phyloP scores from a whole-genome alignment of 1,284 basidiomycete species.

The Rhodotorula sp. region DNA sequence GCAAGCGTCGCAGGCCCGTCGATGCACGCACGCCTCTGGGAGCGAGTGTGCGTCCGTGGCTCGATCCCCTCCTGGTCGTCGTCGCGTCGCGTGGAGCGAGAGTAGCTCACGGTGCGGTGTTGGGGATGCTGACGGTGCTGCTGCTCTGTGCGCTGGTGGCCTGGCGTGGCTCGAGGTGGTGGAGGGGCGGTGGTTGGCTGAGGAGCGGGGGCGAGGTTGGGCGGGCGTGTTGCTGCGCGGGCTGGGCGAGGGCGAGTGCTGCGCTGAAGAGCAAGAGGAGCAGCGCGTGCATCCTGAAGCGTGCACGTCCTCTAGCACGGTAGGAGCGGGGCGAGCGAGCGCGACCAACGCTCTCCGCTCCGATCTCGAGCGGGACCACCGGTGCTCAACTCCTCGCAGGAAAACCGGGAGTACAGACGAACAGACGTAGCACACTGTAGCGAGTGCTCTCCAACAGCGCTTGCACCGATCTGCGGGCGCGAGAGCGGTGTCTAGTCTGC shows the following conservation, averaged over 20 bases:
- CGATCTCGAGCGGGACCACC: neutral
- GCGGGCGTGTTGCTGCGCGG: too few relatives aligned
- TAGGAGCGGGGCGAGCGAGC: neutral
- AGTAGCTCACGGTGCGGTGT: constrained; percentile 28
- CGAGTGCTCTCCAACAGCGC: too few relatives aligned
- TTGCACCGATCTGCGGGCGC: too few relatives aligned
- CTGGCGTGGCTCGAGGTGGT: constrained; percentile 6
- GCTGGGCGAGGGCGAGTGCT: neutral
- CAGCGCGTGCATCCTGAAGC: neutral
- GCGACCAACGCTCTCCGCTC: too few relatives aligned
- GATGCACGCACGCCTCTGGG: too few relatives aligned
- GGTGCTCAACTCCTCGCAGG: too few relatives aligned
- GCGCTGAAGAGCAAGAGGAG: neutral
- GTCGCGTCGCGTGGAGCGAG: too few relatives aligned
- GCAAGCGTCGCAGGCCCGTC: too few relatives aligned
- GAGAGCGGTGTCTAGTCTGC: too few relatives aligned
- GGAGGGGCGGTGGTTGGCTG: neutral
- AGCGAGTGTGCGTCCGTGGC: neutral
- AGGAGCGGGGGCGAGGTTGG: neutral
- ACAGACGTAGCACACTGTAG: too few relatives aligned
- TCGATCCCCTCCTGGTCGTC: neutral
- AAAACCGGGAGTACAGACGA: too few relatives aligned
- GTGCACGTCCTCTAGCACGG: neutral
- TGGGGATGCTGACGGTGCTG: constrained; percentile 22
- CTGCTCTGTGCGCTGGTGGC: neutral